Evolutionary conservation across 257 asterid genomes (phyloP).

Genomic region (Mitragyna speciosa): DNA sequence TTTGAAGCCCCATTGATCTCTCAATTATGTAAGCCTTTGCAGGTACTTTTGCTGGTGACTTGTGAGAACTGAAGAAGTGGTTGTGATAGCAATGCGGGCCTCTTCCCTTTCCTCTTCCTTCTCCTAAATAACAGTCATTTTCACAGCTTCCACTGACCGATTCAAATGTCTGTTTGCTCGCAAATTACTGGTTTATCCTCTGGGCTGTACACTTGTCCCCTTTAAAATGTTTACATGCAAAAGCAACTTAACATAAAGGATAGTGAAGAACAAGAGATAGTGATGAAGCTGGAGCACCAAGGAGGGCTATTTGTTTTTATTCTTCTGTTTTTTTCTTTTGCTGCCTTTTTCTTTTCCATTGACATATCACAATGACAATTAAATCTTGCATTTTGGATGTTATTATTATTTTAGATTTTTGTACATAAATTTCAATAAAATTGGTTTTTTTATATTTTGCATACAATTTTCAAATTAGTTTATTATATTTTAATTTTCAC

Average conservation of each 20-base stretch:
- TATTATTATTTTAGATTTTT: neutral
- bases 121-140: conserved; percentile 36
- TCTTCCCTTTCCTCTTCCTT: conserved; percentile 11
- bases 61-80: conserved; percentile 24
- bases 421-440: neutral
- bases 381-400: neutral
- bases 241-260: neutral
- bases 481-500: too few species aligned
- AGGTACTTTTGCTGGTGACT: conserved; percentile 39
- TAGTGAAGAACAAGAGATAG: neutral
- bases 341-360: neutral
- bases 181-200: conserved; percentile 16
- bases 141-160: conserved; percentile 40
- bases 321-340: neutral
- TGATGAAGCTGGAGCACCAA: conserved; percentile 9
- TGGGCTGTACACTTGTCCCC: conserved; percentile 17
- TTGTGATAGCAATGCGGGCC: conserved; percentile 18
- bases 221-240: conserved; percentile 18
- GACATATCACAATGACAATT: neutral
- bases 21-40: conserved; percentile 40
- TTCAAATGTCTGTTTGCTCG: conserved; percentile 38
- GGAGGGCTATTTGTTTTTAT: neutral
- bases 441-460: too few species aligned
- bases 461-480: too few species aligned
- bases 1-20: conserved; percentile 27